Base-by-base conservation (phyloP, 2,329 filamentous ascomycete genomes). In the Graphilbum sp. region DNA sequence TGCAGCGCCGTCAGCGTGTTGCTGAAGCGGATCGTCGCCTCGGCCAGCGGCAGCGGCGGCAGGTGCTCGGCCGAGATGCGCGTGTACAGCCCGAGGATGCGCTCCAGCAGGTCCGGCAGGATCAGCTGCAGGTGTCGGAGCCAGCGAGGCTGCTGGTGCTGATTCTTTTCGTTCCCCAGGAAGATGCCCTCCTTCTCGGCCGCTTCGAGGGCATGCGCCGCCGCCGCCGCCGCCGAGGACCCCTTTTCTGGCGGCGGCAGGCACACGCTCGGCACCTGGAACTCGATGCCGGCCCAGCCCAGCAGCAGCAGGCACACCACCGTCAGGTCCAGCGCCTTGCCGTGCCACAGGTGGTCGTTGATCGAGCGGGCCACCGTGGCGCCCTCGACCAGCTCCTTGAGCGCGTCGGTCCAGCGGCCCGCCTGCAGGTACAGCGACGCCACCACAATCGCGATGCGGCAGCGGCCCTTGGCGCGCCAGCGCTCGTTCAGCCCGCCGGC, bases 271-370 rank as follows among this genome's bases (percentile, higher is more conserved):
- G 74, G 74, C n/a, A 90, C 69, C 49, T 78, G 70, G 49, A 96
- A 96, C 51, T 90, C 81, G 49, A 88, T 66, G 4, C 78, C 80
- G 27, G 79, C 72, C 82, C 86, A 94, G 23, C 77, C 81, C 44
- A 93, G 74, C 49, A 96, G 71, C 31, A 96, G 53, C 47, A 96
- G 67, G 51, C 80, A 85, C 20, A 93, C 67, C 34, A 90, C 62
- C 43, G 93, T 83, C 21, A 87, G 75, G 53, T 98, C 92, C 17
- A 98, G 65, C 1, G 85, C 87, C 58, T 96, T 96, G 16, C 83
- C 90, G 59, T 95, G 85, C 88, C 90, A 98, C n/a, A 96, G 56
- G 56, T 94, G 84, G 57, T 98, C 90, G 49, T 85, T 87, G 41
- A 82, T 71, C 29, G 75, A 76, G 49, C 84, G 79, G 15, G 85